Base-by-base conservation (phyloP, 805 yeast genomes). In the Komagataella kurtzmanii region DNA sequence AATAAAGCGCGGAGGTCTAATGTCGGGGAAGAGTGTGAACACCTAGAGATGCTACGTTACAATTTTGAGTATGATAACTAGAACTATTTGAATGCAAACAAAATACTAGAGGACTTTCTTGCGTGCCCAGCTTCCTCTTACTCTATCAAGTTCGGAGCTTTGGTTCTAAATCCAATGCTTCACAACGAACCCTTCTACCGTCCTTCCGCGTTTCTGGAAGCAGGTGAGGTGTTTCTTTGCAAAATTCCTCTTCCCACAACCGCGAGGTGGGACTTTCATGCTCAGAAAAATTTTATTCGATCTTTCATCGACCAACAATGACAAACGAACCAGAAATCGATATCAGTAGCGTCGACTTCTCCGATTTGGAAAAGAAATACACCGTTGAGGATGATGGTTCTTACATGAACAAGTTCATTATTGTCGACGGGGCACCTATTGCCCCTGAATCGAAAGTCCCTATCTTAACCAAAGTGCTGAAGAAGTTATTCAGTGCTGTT, bases 391-490 rank as follows among this genome's bases (percentile, higher is more conserved):
- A 79, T 52, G 80, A 76, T 51, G 80, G 78, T 50, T 70, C 75
- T 53, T 78, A 81, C 50, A 74, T 86, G 53, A 96, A 87, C 61
- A 79, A 79, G 61, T 89, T 80, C 63, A 80, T 91, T 53, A 86
- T 91, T 30, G 85, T 88, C 50, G 97, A 89, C 65, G 99, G 99
- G 49, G 90, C 96, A 8, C 99, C 99, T 58, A 74, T 88, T 55
- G 96, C 96, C 23, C 96, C 97, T 53, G 95, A 84, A 64, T 66
- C 88, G 51, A 93, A 93, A 70, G 86, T 82, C 50, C 86, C 88
- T 52, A 80, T 86, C 53, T 77, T 93, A 64, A 77, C 82, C 58
- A 90, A 88, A 67, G 97, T 95, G 47, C 76, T 93, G 62, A 79
- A 76, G 59, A 91, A 90, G 71, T 75, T 88, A 51, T 83, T 93